Conservation (phyloP, 1,284 basidiomycete genomes). For the Cutaneotrichosporon sp. region DNA sequence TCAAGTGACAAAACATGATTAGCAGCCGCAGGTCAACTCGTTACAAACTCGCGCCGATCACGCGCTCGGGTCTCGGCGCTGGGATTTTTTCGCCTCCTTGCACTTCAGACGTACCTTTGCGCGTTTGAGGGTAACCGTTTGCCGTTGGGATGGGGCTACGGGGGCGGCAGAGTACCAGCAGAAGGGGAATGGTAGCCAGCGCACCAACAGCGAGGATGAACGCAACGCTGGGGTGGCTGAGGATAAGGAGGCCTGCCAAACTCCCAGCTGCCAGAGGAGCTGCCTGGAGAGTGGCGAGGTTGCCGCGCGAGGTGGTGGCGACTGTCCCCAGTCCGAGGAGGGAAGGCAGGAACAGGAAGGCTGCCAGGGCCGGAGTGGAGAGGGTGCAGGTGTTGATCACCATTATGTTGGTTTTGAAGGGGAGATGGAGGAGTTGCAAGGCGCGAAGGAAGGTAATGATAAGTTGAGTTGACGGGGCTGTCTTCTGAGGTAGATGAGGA, state of each 20-base stretch:
- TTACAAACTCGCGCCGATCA: not conserved
- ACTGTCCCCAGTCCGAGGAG: not conserved
- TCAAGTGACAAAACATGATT: not conserved
- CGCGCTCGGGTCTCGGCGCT: not conserved
- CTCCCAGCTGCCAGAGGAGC: not conserved
- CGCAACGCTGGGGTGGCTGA: not conserved
- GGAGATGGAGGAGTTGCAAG: not conserved
- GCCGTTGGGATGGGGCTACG: not conserved
- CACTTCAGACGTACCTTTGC: not conserved
- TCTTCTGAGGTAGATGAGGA: not conserved
- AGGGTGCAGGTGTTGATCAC: not conserved
- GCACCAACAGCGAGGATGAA: constrained; percentile 4
- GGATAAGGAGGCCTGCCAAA: not conserved
- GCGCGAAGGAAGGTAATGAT: not conserved
- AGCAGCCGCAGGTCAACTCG: not conserved
- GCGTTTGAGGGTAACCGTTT: not conserved
- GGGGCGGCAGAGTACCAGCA: not conserved
- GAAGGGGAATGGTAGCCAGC: constrained; percentile 1
- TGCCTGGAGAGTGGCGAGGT: not conserved
- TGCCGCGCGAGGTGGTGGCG: not conserved
- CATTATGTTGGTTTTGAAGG: not conserved
- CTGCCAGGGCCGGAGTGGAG: not conserved
- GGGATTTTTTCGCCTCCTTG: not conserved
- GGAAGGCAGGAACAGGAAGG: constrained; percentile 2
- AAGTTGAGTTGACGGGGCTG: not conserved